Evolutionary conservation across 306 rosid species (phyloP).

Genomic region (Cicer judaicum): DNA sequence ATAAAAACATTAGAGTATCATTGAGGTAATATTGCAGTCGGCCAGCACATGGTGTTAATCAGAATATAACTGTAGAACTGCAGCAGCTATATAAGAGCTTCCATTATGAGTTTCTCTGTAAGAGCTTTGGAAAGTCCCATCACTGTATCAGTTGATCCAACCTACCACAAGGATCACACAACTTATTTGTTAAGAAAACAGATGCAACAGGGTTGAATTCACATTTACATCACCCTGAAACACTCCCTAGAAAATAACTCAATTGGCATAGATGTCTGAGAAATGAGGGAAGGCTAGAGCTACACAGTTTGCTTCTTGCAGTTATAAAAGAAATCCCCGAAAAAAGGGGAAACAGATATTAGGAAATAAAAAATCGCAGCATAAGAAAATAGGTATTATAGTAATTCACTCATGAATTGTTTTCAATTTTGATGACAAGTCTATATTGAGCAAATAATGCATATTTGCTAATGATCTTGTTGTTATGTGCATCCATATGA

Average conservation of each 20-base stretch:
- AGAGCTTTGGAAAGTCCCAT: conserved; percentile 95
- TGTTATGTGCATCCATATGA: conserved; percentile 26
- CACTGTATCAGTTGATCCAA: conserved; percentile 81
- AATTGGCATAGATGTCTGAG: background rate
- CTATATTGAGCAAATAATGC: background rate
- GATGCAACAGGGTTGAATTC: conserved; percentile 5
- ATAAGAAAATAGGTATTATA: background rate
- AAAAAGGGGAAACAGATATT: background rate
- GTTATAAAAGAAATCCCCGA: background rate
- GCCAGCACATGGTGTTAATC: conserved; percentile 8
- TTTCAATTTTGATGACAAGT: background rate
- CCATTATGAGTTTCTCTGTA: conserved; percentile 70
- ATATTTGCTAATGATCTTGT: background rate
- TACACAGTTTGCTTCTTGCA: conserved; percentile 23
- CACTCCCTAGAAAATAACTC: conserved; percentile 18
- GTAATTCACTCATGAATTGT: background rate
- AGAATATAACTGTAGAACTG: conserved; percentile 12
- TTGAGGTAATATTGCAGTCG: conserved; percentile 2
- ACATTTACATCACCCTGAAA: background rate
- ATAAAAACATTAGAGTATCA: conserved; percentile 13
- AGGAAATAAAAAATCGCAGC: background rate
- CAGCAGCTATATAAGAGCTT: conserved; percentile 59
- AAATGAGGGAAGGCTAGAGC: background rate
- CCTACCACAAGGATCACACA: conserved; percentile 52
- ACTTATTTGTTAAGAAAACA: conserved; percentile 34